Conservation (phyloP, 225 moss, liverwort and hornwort species). For the Neckera pumila region DNA sequence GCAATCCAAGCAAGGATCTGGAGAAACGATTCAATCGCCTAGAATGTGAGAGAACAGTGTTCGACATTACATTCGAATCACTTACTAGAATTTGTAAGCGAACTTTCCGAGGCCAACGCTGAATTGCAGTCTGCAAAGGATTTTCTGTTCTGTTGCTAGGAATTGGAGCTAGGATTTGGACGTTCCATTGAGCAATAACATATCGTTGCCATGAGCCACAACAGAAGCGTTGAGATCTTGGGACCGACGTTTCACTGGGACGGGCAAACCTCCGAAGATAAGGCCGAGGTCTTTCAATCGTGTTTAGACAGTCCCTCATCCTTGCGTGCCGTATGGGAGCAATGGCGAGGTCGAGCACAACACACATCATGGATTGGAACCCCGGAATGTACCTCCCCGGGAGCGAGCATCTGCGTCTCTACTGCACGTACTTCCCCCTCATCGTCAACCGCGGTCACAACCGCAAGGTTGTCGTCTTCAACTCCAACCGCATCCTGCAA, state of each 20-base stretch:
- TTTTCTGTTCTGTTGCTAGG: neutral
- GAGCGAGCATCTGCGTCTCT: neutral
- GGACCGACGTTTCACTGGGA: neutral
- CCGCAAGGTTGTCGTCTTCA: constrained; percentile 3
- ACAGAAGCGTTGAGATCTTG: constrained; percentile 10
- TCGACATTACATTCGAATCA: neutral
- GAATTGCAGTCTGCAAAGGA: neutral
- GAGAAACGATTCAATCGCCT: neutral
- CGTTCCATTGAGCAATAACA: neutral
- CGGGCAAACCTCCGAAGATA: neutral
- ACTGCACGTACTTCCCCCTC: constrained; percentile 24
- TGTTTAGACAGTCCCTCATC: neutral
- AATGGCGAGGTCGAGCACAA: neutral
- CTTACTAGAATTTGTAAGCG: neutral
- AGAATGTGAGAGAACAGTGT: neutral
- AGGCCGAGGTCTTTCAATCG: neutral
- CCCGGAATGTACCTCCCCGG: constrained; percentile 18
- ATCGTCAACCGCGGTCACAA: constrained; percentile 3
- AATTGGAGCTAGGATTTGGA: neutral
- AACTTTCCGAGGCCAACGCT: neutral
- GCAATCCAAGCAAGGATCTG: neutral
- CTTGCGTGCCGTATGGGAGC: neutral
- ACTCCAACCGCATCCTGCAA: constrained; percentile 13
- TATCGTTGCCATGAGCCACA: constrained; percentile 4
- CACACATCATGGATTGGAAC: constrained; percentile 23